Conservation (phyloP, 23 red algal genomes). For the Agarophyton chilense region DNA sequence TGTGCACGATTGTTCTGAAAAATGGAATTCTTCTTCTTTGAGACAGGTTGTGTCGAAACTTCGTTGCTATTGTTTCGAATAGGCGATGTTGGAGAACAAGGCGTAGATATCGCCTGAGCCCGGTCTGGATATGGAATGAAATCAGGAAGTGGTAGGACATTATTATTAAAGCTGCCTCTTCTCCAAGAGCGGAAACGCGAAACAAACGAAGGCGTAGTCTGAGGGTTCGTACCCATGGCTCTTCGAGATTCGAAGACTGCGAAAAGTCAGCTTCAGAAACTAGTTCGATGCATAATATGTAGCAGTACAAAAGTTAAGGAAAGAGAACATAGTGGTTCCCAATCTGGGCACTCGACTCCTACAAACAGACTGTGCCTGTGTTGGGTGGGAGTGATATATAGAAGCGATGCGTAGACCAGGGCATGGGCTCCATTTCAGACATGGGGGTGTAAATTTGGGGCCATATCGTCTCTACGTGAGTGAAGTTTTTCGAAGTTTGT, state of each 20-base stretch:
- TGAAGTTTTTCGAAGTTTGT: background rate
- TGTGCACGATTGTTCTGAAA: background rate
- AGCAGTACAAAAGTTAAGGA: background rate
- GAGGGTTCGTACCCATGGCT: background rate
- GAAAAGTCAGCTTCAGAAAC: no score
- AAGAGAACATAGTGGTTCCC: background rate
- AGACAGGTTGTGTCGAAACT: background rate
- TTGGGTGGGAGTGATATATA: background rate
- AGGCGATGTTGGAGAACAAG: background rate
- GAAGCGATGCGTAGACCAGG: no score
- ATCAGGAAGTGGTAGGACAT: background rate
- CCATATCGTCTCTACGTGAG: background rate
- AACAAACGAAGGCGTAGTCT: background rate
- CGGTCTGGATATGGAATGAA: conserved; percentile 11
- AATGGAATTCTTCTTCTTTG: background rate
- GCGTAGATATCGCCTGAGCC: background rate
- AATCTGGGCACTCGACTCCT: background rate
- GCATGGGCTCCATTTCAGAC: no score
- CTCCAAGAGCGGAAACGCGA: background rate
- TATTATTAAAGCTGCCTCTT: background rate
- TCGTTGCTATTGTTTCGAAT: background rate
- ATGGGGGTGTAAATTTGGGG: background rate
- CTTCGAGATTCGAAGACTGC: background rate
- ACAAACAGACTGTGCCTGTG: background rate
- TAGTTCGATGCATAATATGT: no score